Evolutionary conservation across 805 yeast genomes (phyloP), one percentile per base, ranked within the genome.

Genomic region (Candida awuae): DNA sequence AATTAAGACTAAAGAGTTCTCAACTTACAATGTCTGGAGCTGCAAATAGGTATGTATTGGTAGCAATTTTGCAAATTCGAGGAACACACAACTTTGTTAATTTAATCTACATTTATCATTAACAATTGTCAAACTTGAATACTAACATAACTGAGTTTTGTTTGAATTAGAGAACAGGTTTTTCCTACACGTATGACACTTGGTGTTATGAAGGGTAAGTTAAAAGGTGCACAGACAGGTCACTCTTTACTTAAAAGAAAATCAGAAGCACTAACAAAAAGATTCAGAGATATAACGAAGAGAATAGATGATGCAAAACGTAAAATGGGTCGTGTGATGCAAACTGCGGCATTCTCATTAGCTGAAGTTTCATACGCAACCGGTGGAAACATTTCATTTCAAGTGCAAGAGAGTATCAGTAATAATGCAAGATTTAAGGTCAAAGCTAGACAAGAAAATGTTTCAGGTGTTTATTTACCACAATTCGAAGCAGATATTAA

Each of bases 241-340:
- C 94, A 92, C 61, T 84, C 94, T 13, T 70, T 90, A 49, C 68
- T 90, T 62, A 90, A 90, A 68, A 77, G 97, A 64, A 90, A 90
- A 62, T 87, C 97, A 6, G 98, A 90, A 65, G 98, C 98, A 1
- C 71, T 90, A 58, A 92, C 97, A 16, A 87, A 88, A 62, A 73
- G 98, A 54, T 90, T 90, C 67, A 80, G 98, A 63, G 98, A 90
- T 52, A 90, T 90, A 55, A 87, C 97, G 14, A 84, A 75, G 59
- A 70, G 95, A 61, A 90, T 90, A 58, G 96, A 92, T 59, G 95
- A 86, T 51, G 80, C 97, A 32, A 90, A 90, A 66, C 76, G 90
- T 52, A 92, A 90, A 68, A 90, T 92, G 97, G 98, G 97, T 36
- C 73, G 90, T 48, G 95, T 90, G 32, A 90, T 90, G 97, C 97